Evolutionary conservation across 768 basidiomycete species (phyloP).

Genomic region (Boletus speciosus): DNA sequence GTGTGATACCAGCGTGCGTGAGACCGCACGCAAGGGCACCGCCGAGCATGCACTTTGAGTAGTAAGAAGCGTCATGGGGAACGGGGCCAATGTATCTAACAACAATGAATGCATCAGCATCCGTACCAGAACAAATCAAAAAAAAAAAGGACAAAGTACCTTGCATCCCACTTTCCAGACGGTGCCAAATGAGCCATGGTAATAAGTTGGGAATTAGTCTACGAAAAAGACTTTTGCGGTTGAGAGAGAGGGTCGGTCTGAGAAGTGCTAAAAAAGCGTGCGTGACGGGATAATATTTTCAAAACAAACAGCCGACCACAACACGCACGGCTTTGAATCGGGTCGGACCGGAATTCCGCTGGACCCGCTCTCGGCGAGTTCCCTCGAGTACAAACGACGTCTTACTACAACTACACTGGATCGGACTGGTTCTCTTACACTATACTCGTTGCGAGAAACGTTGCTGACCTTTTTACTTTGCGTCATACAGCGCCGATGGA

Average conservation of each 20-base stretch:
- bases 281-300: background rate
- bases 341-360: background rate
- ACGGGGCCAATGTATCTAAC: constrained; percentile 67
- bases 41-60: constrained; percentile 84
- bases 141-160: constrained; percentile 37
- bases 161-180: constrained; percentile 70
- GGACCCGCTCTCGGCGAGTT: background rate
- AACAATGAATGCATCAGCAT: constrained; percentile 1
- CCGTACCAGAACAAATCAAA: background rate
- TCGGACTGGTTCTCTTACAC: background rate
- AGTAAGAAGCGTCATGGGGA: constrained; percentile 72
- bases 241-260: constrained; percentile 18
- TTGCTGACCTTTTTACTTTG: background rate
- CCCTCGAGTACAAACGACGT: background rate
- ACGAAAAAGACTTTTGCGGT: constrained; percentile 20
- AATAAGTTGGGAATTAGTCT: constrained; percentile 28
- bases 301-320: constrained; percentile 6
- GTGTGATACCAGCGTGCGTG: constrained; percentile 86
- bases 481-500: background rate
- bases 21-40: constrained; percentile 84
- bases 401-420: background rate
- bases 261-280: constrained; percentile 4
- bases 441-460: background rate
- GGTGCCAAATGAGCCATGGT: constrained; percentile 50
- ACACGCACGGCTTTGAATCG: constrained; percentile 7